Evolutionary conservation across 2,329 filamentous ascomycete genomes (phyloP).

Genomic region (Exophiala viscosa): DNA sequence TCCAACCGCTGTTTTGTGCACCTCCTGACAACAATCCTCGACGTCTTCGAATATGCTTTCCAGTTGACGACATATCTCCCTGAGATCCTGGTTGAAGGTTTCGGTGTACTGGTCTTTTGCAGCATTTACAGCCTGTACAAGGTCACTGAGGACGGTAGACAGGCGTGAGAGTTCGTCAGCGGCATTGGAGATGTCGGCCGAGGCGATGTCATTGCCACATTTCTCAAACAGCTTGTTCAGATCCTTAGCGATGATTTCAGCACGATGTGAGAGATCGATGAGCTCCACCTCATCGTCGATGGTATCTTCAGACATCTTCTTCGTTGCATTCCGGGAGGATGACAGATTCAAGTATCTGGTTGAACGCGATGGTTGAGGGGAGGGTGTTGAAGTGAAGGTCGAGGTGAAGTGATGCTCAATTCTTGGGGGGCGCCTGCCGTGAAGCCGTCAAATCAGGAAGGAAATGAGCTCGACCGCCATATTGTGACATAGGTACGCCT

Average conservation of each 20-base stretch:
- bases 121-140: constrained; percentile 21
- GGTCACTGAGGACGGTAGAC: constrained; percentile 18
- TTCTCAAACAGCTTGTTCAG: constrained; percentile 16
- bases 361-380: too few relatives aligned
- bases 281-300: not conserved
- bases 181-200: constrained; percentile 20
- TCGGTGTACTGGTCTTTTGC: constrained; percentile 25
- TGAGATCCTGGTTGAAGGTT: constrained; percentile 26
- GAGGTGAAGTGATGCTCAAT: too few relatives aligned
- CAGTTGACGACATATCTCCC: constrained; percentile 24
- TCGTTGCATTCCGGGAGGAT: not conserved
- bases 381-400: too few relatives aligned
- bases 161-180: constrained; percentile 23
- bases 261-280: constrained; percentile 13
- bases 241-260: constrained; percentile 16
- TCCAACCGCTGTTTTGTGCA: constrained; percentile 24
- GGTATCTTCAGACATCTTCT: constrained; percentile 1
- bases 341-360: too few relatives aligned
- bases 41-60: constrained; percentile 27
- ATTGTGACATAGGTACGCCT: too few relatives aligned
- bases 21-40: constrained; percentile 24
- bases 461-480: too few relatives aligned
- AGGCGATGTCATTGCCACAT: constrained; percentile 24
- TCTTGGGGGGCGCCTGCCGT: too few relatives aligned
- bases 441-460: too few relatives aligned